Evolutionary conservation across 2,329 filamentous ascomycete genomes (phyloP).

Genomic region (Pseudopyrenochaeta lycopersici): DNA sequence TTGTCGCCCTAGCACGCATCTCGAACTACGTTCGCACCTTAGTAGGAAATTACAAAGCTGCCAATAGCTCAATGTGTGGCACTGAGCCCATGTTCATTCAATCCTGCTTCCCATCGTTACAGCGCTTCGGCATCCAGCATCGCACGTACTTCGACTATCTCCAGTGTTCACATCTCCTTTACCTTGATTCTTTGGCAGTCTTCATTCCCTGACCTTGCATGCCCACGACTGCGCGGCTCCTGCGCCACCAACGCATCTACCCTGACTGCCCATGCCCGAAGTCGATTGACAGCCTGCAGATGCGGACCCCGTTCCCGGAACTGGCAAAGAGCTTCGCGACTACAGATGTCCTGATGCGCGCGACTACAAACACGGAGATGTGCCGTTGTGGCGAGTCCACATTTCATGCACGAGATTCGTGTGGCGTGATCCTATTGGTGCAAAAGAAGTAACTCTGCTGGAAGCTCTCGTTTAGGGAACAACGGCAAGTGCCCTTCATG

Average conservation of each 20-base stretch:
- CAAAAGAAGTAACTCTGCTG: background rate
- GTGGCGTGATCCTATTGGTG: constrained; percentile 9
- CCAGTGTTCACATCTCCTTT: background rate
- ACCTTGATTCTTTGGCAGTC: background rate
- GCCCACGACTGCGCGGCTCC: background rate
- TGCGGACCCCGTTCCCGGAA: background rate
- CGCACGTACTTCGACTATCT: no score
- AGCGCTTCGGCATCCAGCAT: no score
- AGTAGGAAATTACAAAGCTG: no score
- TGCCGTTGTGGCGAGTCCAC: background rate
- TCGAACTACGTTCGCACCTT: no score
- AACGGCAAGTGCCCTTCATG: constrained; percentile 20
- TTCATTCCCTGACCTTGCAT: no score
- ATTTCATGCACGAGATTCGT: background rate
- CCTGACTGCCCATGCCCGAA: background rate
- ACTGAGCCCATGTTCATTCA: no score
- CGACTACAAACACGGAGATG: background rate
- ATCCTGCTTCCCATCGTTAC: no score
- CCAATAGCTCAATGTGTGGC: no score
- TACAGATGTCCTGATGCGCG: background rate
- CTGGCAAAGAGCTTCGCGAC: background rate
- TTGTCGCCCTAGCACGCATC: no score
- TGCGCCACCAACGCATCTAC: background rate
- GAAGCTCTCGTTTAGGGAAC: constrained; percentile 16
- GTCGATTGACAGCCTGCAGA: background rate